Evolutionary conservation across 305 asterid species (phyloP).

Genomic region (Solanum hybrid): DNA sequence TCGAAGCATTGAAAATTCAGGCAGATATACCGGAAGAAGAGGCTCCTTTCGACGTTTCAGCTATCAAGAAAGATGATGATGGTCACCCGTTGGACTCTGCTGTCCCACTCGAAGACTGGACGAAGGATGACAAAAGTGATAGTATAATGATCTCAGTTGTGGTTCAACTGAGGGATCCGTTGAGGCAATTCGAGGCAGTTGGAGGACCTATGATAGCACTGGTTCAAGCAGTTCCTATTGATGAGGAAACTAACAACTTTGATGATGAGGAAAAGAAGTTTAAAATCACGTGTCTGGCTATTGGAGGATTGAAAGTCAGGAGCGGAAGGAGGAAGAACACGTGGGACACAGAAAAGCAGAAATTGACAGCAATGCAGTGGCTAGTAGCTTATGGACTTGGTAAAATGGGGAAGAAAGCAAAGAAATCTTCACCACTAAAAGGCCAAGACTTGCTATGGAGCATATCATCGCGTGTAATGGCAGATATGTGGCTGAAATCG

Average conservation of each 20-base stretch:
- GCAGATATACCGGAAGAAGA: conserved; percentile 63
- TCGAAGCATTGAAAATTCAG: conserved; percentile 66
- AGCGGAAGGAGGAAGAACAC: conserved; percentile 20
- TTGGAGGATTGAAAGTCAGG: conserved; percentile 61
- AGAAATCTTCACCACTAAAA: conserved; percentile 29
- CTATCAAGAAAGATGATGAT: conserved; percentile 20
- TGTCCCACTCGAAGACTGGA: conserved; percentile 54
- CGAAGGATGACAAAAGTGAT: conserved; percentile 7
- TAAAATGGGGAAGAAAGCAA: conserved; percentile 45
- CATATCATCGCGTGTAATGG: conserved; percentile 75
- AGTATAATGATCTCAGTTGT: conserved; percentile 30
- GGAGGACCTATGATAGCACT: conserved; percentile 77
- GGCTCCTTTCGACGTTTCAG: conserved; percentile 58
- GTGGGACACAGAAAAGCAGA: conserved; percentile 75
- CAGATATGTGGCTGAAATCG: conserved; percentile 94
- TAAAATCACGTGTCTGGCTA: conserved; percentile 46
- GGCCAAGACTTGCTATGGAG: conserved; percentile 68
- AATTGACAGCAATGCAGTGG: conserved; percentile 82
- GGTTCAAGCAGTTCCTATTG: conserved; percentile 29
- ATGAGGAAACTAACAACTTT: not conserved
- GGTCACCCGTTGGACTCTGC: conserved; percentile 42
- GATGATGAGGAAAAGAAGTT: conserved; percentile 43
- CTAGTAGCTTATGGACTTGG: conserved; percentile 58
- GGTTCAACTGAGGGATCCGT: conserved; percentile 73
- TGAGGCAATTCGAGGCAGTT: conserved; percentile 79